A percentile compares a stretch with the other conserved stretches of the same genome.
Evolutionary conservation across 2,329 filamentous ascomycete genomes (phyloP).

Genomic region (Phaeophleospora eucalypticola): DNA sequence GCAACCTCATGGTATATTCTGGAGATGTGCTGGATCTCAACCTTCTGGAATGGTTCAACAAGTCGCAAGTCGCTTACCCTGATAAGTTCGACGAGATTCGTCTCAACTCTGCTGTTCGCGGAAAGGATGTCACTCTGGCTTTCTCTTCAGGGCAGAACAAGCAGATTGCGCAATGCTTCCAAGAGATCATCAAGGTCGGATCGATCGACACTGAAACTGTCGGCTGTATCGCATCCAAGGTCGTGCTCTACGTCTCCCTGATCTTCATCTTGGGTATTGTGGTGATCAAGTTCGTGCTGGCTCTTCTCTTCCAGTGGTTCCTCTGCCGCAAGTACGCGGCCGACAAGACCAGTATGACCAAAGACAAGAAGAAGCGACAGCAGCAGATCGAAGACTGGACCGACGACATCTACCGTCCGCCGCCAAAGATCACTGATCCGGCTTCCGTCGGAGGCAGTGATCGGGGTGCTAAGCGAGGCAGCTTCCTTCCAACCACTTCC

Average conservation of each 20-base stretch:
- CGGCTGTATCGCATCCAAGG: slow-evolving; percentile 94
- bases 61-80: slow-evolving; percentile 70
- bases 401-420: slow-evolving; percentile 92
- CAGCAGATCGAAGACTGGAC: slow-evolving; percentile 97
- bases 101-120: slow-evolving; percentile 66
- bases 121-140: slow-evolving; percentile 82
- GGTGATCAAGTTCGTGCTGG: slow-evolving; percentile 77
- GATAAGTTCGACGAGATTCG: slow-evolving; percentile 74
- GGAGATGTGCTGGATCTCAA: slow-evolving; percentile 89
- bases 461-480: slow-evolving; percentile 72
- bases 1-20: slow-evolving; percentile 91
- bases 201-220: slow-evolving; percentile 94
- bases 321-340: slow-evolving; percentile 81
- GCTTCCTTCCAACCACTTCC: slow-evolving; percentile 89
- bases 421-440: slow-evolving; percentile 73
- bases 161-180: slow-evolving; percentile 77
- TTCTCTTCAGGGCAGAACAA: slow-evolving; percentile 79
- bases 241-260: slow-evolving; percentile 90
- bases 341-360: slow-evolving; percentile 75
- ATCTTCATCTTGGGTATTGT: slow-evolving; percentile 91
- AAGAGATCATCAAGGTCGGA: slow-evolving; percentile 92
- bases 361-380: slow-evolving; percentile 77
- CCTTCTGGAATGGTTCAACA: slow-evolving; percentile 86
- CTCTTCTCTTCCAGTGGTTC: slow-evolving; percentile 94
- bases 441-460: slow-evolving; percentile 57